A percentile compares a stretch with the other conserved stretches of the same genome.
phyloP scores from a whole-genome alignment of 495 filamentous ascomycete genomes.

The Aspergillus hancockii region DNA sequence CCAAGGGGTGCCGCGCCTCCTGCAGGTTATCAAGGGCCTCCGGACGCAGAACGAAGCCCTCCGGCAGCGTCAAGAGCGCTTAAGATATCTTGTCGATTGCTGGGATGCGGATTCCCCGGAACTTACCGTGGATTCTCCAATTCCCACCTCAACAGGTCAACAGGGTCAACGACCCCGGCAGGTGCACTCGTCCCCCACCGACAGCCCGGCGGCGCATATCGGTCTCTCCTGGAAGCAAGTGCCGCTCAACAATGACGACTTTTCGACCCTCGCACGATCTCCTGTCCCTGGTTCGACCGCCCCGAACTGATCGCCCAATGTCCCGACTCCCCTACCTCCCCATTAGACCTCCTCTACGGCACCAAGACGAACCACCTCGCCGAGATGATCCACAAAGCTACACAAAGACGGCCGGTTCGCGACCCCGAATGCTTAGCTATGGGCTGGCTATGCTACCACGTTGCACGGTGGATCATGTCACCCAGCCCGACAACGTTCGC shows the following conservation, averaged over 20 bases:
- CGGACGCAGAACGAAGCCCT: slow-evolving; percentile 28
- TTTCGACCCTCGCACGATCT: slow-evolving; percentile 11
- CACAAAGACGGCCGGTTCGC: slow-evolving; percentile 26
- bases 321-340: slow-evolving; percentile 25
- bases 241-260: slow-evolving; percentile 25
- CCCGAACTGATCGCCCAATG: slow-evolving; percentile 21
- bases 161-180: neutral
- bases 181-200: too few relatives aligned
- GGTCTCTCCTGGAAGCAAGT: slow-evolving; percentile 22
- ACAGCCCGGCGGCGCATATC: neutral
- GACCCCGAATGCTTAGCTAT: slow-evolving; percentile 29
- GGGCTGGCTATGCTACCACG: slow-evolving; percentile 27
- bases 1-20: slow-evolving; percentile 17
- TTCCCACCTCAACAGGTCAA: neutral
- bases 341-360: slow-evolving; percentile 32
- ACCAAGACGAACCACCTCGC: slow-evolving; percentile 29
- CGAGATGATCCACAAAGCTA: slow-evolving; percentile 23
- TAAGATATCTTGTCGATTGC: slow-evolving; percentile 21
- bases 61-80: slow-evolving; percentile 14
- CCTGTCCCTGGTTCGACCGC: slow-evolving; percentile 20
- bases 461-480: slow-evolving; percentile 23
- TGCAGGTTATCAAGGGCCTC: slow-evolving; percentile 25
- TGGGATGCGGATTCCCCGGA: slow-evolving; percentile 18
- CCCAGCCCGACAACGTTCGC: slow-evolving; percentile 26
- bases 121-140: neutral